phyloP scores from a whole-genome alignment of 371 early-diverging fungal genomes.

The Mucor lusitanicus region DNA sequence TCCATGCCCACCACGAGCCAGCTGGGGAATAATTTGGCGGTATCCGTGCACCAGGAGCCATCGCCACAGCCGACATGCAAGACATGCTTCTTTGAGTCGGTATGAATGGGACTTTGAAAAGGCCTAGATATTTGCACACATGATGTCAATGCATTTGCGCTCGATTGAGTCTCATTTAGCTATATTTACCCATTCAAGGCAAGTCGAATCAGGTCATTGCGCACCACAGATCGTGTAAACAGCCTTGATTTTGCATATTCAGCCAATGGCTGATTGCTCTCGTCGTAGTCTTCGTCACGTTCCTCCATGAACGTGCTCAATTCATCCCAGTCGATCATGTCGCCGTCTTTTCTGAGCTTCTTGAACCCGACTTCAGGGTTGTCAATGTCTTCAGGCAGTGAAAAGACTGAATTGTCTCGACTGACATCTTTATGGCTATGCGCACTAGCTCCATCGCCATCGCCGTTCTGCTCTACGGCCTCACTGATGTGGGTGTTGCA shows the following conservation, averaged over 20 bases:
- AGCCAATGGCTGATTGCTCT: not conserved
- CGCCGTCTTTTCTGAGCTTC: constrained; percentile 13
- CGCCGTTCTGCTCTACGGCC: not conserved
- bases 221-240: constrained; percentile 6
- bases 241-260: not conserved
- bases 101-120: constrained; percentile 12
- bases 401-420: constrained; percentile 6
- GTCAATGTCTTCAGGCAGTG: constrained; percentile 7
- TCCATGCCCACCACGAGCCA: constrained; percentile 45
- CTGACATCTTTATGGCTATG: not conserved
- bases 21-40: constrained; percentile 31
- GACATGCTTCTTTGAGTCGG: not conserved
- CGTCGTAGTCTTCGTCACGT: not conserved
- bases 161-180: not conserved
- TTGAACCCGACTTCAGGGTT: constrained; percentile 4
- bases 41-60: constrained; percentile 37
- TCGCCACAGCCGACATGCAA: constrained; percentile 33
- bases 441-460: not conserved
- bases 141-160: not conserved
- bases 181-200: constrained; percentile 45
- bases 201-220: constrained; percentile 32
- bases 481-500: not conserved
- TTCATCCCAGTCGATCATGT: constrained; percentile 15
- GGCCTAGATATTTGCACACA: not conserved
- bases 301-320: not conserved